Evolutionary conservation across 345 rosid genomes (phyloP).

Genomic region (Pistacia integerrima): DNA sequence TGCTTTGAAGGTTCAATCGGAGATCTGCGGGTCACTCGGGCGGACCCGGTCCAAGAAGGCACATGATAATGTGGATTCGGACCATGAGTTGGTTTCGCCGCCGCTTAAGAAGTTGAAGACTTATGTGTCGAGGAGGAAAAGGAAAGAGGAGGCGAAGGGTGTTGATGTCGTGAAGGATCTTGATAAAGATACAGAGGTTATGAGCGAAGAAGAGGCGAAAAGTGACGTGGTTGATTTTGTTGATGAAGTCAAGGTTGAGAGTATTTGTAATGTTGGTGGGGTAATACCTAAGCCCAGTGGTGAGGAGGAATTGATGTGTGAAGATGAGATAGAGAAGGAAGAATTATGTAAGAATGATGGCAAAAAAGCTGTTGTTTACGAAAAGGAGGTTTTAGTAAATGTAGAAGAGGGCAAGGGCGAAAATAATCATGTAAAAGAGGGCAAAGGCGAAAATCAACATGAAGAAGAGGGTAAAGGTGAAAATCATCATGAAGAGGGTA

Average conservation of each 20-base stretch:
- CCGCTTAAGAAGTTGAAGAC: conserved; percentile 38
- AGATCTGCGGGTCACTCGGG: conserved; percentile 79
- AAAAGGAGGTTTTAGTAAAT: conserved; percentile 9
- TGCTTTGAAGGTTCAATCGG: conserved; percentile 73
- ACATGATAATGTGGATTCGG: conserved; percentile 14
- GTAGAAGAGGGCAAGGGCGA: conserved; percentile 9
- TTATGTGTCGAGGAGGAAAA: conserved; percentile 22
- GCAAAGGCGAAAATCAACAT: not conserved
- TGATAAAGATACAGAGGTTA: conserved; percentile 24
- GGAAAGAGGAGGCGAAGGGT: conserved; percentile 23
- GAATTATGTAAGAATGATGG: not conserved
- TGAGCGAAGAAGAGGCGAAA: conserved; percentile 63
- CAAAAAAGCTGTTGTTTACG: not conserved
- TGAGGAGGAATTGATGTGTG: conserved; percentile 27
- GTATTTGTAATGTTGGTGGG: conserved; percentile 18
- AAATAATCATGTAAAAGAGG: conserved; percentile 4
- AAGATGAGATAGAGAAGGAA: conserved; percentile 21
- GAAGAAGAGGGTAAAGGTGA: conserved; percentile 8
- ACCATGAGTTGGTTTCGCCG: not conserved
- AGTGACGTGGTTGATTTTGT: conserved; percentile 67
- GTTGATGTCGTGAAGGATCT: conserved; percentile 24
- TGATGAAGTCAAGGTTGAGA: conserved; percentile 46
- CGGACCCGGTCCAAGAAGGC: conserved; percentile 64
- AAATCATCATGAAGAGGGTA: not conserved
- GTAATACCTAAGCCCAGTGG: conserved; percentile 1